A percentile compares a stretch with the other conserved stretches of the same genome.
Evolutionary conservation across 805 yeast genomes (phyloP).

Genomic region (Candida wancherniae): DNA sequence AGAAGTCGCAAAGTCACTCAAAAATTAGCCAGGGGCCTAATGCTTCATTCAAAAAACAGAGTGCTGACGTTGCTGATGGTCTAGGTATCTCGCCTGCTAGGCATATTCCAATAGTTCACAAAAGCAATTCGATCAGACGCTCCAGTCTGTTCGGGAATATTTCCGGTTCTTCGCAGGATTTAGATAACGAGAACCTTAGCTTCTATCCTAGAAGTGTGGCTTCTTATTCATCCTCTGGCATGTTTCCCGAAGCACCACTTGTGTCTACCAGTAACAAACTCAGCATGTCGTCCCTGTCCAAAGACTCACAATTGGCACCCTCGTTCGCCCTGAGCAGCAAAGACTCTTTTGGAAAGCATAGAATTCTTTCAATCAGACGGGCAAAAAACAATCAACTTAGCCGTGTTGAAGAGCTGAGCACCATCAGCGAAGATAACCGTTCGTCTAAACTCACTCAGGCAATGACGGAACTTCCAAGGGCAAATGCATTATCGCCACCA

Average conservation of each 20-base stretch:
- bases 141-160: no score
- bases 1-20: no score
- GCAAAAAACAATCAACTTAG: constrained; percentile 7
- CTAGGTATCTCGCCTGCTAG: no score
- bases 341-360: constrained; percentile 1
- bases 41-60: no score
- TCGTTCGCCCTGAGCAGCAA: constrained; percentile 7
- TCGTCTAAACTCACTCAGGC: constrained; percentile 26
- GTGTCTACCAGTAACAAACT: constrained; percentile 1
- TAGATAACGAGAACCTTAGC: constrained; percentile 33
- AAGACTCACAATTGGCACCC: constrained; percentile 6
- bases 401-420: constrained; percentile 17
- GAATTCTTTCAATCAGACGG: neutral
- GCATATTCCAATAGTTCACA: no score
- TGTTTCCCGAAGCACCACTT: no score
- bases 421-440: constrained; percentile 10
- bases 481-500: constrained; percentile 29
- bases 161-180: constrained; percentile 16
- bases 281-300: constrained; percentile 7
- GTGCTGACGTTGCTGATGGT: no score
- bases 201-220: no score
- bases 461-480: constrained; percentile 8
- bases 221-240: no score
- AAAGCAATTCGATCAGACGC: no score
- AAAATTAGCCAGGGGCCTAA: no score